phyloP scores from a whole-genome alignment of 768 basidiomycete species.

The Tylopilus felleus region DNA sequence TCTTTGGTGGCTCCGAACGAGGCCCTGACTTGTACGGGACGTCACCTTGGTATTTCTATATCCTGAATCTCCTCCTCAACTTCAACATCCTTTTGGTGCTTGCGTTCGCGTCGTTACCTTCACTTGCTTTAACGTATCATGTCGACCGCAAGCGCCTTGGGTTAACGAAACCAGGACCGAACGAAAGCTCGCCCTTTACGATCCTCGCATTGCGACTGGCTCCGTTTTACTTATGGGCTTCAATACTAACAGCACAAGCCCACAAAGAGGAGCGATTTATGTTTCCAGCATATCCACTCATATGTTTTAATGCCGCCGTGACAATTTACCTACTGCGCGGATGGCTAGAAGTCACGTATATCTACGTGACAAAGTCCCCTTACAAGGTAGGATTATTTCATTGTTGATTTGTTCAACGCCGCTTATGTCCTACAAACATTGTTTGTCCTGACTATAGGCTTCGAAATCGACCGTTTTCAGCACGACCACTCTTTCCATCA shows the following conservation, averaged over 20 bases:
- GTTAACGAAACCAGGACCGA: slow-evolving; percentile 40
- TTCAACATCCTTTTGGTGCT: slow-evolving; percentile 86
- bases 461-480: slow-evolving; percentile 74
- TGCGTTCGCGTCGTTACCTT: slow-evolving; percentile 78
- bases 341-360: slow-evolving; percentile 76
- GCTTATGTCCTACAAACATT: background rate
- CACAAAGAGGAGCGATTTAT: slow-evolving; percentile 99
- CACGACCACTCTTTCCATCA: slow-evolving; percentile 65
- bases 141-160: slow-evolving; percentile 79
- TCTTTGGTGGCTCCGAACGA: slow-evolving; percentile 73
- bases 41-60: slow-evolving; percentile 81
- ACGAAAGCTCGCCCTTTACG: slow-evolving; percentile 77
- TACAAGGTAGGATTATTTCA: slow-evolving; percentile 60
- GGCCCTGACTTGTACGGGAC: slow-evolving; percentile 96
- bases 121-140: slow-evolving; percentile 66
- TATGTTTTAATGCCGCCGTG: slow-evolving; percentile 95
- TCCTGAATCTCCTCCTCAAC: slow-evolving; percentile 87
- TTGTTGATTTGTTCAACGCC: background rate
- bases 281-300: slow-evolving; percentile 87
- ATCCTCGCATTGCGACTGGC: slow-evolving; percentile 71
- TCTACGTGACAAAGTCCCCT: slow-evolving; percentile 75
- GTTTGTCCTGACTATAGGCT: slow-evolving; percentile 47
- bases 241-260: slow-evolving; percentile 71
- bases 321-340: slow-evolving; percentile 80
- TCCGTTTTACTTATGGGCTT: slow-evolving; percentile 92